phyloP scores from a whole-genome alignment of 2,329 filamentous ascomycete genomes.

The Karstenula rhodostoma region DNA sequence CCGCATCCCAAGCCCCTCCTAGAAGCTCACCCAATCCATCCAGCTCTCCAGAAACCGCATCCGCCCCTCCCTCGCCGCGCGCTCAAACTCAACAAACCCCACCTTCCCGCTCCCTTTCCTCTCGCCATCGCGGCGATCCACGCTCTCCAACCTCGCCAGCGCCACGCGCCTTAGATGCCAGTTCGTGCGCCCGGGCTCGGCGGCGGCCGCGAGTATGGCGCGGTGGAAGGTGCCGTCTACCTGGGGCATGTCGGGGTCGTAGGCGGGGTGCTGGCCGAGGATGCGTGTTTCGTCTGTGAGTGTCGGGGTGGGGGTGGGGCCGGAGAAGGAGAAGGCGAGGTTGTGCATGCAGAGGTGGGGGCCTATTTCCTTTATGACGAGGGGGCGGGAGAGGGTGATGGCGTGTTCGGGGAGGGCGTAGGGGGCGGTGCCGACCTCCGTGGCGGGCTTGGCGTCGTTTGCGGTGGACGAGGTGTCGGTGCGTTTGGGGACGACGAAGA shows the following conservation, averaged over 20 bases:
- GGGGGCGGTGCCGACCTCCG: slow-evolving; percentile 1
- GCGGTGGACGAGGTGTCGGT: not conserved
- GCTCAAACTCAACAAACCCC: slow-evolving; percentile 80
- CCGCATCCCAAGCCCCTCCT: not conserved
- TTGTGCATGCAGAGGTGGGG: slow-evolving; percentile 4
- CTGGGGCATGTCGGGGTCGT: not conserved
- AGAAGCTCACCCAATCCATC: slow-evolving; percentile 78
- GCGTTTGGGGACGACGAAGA: slow-evolving; percentile 1
- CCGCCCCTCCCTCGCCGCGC: slow-evolving; percentile 70
- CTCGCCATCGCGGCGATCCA: slow-evolving; percentile 72
- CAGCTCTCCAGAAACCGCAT: slow-evolving; percentile 84
- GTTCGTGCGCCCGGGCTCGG: slow-evolving; percentile 25
- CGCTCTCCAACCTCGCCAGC: slow-evolving; percentile 63
- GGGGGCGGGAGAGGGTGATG: slow-evolving; percentile 6
- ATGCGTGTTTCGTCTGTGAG: slow-evolving; percentile 10
- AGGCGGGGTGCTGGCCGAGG: slow-evolving; percentile 3
- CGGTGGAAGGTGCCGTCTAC: slow-evolving; percentile 1
- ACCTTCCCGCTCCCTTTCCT: slow-evolving; percentile 83
- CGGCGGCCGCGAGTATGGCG: slow-evolving; percentile 20
- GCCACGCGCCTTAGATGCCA: slow-evolving; percentile 34
- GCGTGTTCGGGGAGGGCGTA: not conserved
- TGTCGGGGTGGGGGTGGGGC: too few relatives aligned
- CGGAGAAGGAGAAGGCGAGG: not conserved
- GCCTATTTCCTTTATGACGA: not conserved
- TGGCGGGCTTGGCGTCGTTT: not conserved